A percentile compares a stretch with the other conserved stretches of the same genome.
Evolutionary conservation across 2,329 filamentous ascomycete genomes (phyloP).

Genomic region (Aspergillus unguis): DNA sequence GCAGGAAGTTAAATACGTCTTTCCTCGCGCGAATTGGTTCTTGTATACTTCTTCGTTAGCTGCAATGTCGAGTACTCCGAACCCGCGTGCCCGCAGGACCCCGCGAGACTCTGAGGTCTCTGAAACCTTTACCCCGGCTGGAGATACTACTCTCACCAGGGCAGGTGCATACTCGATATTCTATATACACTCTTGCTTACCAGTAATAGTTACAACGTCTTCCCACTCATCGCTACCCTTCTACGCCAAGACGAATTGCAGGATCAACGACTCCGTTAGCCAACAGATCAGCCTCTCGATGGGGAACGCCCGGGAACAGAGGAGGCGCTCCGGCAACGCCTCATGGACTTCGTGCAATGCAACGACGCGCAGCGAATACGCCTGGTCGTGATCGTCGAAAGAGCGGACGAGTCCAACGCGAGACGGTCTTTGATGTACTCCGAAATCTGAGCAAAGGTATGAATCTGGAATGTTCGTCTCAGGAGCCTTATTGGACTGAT

Average conservation of each 20-base stretch:
- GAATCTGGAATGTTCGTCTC: slow-evolving; percentile 1
- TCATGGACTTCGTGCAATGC: slow-evolving; percentile 53
- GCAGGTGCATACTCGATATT: slow-evolving; percentile 15
- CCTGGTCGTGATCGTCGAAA: slow-evolving; percentile 49
- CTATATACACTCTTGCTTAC: not conserved
- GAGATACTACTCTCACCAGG: slow-evolving; percentile 28
- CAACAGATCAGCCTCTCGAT: slow-evolving; percentile 32
- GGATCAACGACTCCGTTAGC: slow-evolving; percentile 30
- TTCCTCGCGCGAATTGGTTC: not conserved
- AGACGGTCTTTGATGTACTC: slow-evolving; percentile 55
- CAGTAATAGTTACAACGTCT: slow-evolving; percentile 33
- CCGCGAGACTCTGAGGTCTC: slow-evolving; percentile 21
- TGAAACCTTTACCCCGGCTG: slow-evolving; percentile 25
- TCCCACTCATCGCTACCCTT: slow-evolving; percentile 30
- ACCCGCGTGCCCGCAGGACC: slow-evolving; percentile 27
- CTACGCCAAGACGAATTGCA: slow-evolving; percentile 35
- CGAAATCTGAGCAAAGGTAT: slow-evolving; percentile 52
- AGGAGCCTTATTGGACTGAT: not conserved
- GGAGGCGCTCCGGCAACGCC: slow-evolving; percentile 50
- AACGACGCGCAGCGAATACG: slow-evolving; percentile 53
- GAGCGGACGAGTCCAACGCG: slow-evolving; percentile 50
- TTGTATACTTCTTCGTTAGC: not conserved
- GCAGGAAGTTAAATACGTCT: no score
- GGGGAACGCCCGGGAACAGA: slow-evolving; percentile 32
- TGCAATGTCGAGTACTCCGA: slow-evolving; percentile 31